Percentiles rank a stretch among this genome's conserved stretches.
Evolutionary conservation across 805 yeast genomes (phyloP).

Genomic region (Barnettozyma californica): DNA sequence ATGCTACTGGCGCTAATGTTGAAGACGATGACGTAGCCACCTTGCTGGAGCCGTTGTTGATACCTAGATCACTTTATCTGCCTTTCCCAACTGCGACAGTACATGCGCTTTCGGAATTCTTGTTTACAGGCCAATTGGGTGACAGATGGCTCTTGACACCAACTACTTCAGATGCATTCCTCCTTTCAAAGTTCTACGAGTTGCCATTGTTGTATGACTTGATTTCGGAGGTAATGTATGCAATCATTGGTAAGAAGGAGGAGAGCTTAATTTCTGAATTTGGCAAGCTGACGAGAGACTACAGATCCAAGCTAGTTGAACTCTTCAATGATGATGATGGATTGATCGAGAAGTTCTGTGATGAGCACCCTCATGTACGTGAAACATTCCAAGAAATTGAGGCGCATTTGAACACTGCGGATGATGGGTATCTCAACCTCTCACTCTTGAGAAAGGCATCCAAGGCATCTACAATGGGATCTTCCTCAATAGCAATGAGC

Average conservation of each 20-base stretch:
- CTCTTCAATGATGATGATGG: conserved; percentile 23
- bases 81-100: conserved; percentile 62
- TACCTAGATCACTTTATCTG: conserved; percentile 64
- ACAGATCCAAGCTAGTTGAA: conserved; percentile 19
- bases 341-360: conserved; percentile 19
- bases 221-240: conserved; percentile 62
- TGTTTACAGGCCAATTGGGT: conserved; percentile 77
- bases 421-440: conserved; percentile 60
- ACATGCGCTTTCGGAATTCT: conserved; percentile 62
- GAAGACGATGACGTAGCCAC: conserved; percentile 14
- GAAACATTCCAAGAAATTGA: conserved; percentile 43
- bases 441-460: conserved; percentile 45
- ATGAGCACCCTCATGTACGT: conserved; percentile 25
- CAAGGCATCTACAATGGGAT: conserved; percentile 20
- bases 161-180: conserved; percentile 56
- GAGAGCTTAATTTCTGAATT: conserved; percentile 32
- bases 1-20: background rate
- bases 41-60: conserved; percentile 51
- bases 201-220: conserved; percentile 67
- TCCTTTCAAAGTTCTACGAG: conserved; percentile 60
- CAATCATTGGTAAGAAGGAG: conserved; percentile 66
- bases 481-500: conserved; percentile 2
- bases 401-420: conserved; percentile 51
- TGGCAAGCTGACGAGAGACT: conserved; percentile 23
- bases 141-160: conserved; percentile 70